Conservation (phyloP, 768 basidiomycete species). For the Jaapia argillacea region DNA sequence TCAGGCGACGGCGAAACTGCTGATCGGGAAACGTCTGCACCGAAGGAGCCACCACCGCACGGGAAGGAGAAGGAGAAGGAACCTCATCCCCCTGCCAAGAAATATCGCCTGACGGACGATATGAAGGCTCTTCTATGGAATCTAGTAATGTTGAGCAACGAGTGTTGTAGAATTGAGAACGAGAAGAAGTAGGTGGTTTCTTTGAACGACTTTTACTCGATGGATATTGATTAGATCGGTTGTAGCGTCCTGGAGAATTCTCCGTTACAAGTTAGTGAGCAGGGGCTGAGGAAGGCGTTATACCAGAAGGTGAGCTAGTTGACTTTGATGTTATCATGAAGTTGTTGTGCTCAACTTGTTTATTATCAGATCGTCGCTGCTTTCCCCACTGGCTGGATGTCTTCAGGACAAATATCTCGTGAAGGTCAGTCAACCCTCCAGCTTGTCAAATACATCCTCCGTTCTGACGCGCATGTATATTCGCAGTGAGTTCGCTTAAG, state of each 20-base stretch:
- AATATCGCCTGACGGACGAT: conserved; percentile 67
- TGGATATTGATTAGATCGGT: not conserved
- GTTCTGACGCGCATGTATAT: not conserved
- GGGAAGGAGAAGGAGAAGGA: conserved; percentile 19
- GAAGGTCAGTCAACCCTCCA: conserved; percentile 52
- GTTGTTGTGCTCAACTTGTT: too few species aligned
- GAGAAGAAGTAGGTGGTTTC: conserved; percentile 44
- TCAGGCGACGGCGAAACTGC: conserved; percentile 14
- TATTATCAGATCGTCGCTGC: conserved; percentile 54
- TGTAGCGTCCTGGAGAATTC: conserved; percentile 44
- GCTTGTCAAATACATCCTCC: not conserved
- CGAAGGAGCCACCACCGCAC: conserved; percentile 20
- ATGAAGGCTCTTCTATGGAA: conserved; percentile 80
- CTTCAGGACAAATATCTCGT: conserved; percentile 76
- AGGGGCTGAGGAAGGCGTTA: conserved; percentile 66
- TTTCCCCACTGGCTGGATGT: conserved; percentile 80
- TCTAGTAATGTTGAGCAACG: conserved; percentile 72
- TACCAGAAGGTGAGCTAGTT: conserved; percentile 68
- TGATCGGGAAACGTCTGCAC: conserved; percentile 6
- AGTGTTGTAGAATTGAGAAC: conserved; percentile 62
- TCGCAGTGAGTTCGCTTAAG: conserved; percentile 74
- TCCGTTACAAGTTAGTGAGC: conserved; percentile 67
- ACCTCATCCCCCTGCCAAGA: conserved; percentile 60
- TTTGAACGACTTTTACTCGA: not conserved
- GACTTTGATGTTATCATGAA: too few species aligned